phyloP scores from a whole-genome alignment of 2,329 filamentous ascomycete species.

The Tympanopsis confertula region DNA sequence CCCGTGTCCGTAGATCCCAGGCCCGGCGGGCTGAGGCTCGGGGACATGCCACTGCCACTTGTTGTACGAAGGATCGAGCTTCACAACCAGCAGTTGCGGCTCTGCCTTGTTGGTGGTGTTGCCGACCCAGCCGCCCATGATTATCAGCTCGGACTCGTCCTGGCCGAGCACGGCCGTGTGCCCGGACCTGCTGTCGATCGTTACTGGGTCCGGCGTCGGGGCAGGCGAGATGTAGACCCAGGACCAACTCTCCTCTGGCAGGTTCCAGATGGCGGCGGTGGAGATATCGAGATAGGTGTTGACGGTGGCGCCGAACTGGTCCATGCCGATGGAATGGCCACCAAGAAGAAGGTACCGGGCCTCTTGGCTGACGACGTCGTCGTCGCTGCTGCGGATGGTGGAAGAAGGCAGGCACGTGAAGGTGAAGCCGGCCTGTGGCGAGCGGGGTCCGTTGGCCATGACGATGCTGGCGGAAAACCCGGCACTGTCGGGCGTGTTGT shows the following conservation, averaged over 20 bases:
- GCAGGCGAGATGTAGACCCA: slow-evolving; percentile 57
- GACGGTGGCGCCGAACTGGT: too few species aligned
- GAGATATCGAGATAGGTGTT: slow-evolving; percentile 89
- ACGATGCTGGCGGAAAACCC: slow-evolving; percentile 24
- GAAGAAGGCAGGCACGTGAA: slow-evolving; percentile 64
- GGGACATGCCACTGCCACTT: slow-evolving; percentile 65
- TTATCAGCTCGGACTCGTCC: slow-evolving; percentile 65
- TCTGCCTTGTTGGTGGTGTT: slow-evolving; percentile 63
- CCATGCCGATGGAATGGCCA: too few species aligned
- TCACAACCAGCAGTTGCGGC: slow-evolving; percentile 69
- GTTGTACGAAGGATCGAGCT: slow-evolving; percentile 65
- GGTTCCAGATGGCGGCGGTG: slow-evolving; percentile 72
- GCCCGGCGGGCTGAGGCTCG: slow-evolving; percentile 26
- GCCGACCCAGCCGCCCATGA: slow-evolving; percentile 89
- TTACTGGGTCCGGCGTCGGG: slow-evolving; percentile 8
- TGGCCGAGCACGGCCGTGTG: slow-evolving; percentile 74
- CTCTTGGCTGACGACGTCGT: slow-evolving; percentile 56
- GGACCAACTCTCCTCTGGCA: slow-evolving; percentile 78
- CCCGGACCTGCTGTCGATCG: slow-evolving; percentile 72
- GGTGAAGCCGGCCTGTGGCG: slow-evolving; percentile 77
- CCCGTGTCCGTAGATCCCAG: slow-evolving; percentile 50
- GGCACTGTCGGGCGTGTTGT: slow-evolving; percentile 7
- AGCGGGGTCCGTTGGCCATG: slow-evolving; percentile 45
- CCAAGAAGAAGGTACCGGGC: slow-evolving; percentile 72
- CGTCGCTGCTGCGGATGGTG: slow-evolving; percentile 56